Percentiles rank a stretch among this genome's conserved stretches.
phyloP scores from a whole-genome alignment of 2,329 filamentous ascomycete species.

The Domatiomyces globalis region DNA sequence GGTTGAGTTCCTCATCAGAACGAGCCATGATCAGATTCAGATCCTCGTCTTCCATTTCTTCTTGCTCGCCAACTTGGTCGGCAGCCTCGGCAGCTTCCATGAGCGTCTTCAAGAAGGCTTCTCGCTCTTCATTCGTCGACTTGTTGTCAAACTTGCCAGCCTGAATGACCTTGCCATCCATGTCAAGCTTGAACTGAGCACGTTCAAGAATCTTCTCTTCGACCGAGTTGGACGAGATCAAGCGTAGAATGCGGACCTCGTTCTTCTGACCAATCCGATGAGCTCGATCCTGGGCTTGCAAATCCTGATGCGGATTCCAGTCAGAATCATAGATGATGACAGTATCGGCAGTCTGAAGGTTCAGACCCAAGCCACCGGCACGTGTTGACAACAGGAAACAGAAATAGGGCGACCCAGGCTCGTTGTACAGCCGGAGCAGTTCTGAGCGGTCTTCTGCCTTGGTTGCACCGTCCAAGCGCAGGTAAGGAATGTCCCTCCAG shows the following conservation, averaged over 20 bases:
- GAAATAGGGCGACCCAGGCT: slow-evolving; percentile 80
- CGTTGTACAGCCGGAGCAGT: slow-evolving; percentile 77
- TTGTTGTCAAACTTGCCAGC: slow-evolving; percentile 99
- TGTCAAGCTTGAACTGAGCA: slow-evolving; percentile 94
- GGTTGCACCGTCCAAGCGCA: slow-evolving; percentile 89
- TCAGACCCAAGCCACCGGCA: slow-evolving; percentile 93
- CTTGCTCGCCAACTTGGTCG: slow-evolving; percentile 61
- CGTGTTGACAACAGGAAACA: slow-evolving; percentile 97
- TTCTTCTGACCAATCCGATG: slow-evolving; percentile 99
- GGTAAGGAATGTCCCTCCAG: slow-evolving; percentile 66
- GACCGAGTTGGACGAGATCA: slow-evolving; percentile 93
- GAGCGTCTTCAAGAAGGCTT: slow-evolving; percentile 87
- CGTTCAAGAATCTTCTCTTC: slow-evolving; percentile 98
- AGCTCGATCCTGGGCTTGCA: slow-evolving; percentile 97
- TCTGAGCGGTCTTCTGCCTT: slow-evolving; percentile 96
- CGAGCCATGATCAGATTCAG: slow-evolving; percentile 89
- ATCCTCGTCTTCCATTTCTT: slow-evolving; percentile 95
- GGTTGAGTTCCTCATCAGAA: slow-evolving; percentile 58
- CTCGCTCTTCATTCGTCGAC: slow-evolving; percentile 94
- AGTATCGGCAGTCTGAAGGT: slow-evolving; percentile 92
- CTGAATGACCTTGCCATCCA: slow-evolving; percentile 99
- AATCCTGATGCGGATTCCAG: slow-evolving; percentile 98
- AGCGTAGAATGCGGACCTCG: slow-evolving; percentile 85
- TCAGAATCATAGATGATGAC: slow-evolving; percentile 99
- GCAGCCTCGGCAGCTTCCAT: slow-evolving; percentile 63